phyloP scores from a whole-genome alignment of 164 flowering plant species.

The Hamamelis virginiana region DNA sequence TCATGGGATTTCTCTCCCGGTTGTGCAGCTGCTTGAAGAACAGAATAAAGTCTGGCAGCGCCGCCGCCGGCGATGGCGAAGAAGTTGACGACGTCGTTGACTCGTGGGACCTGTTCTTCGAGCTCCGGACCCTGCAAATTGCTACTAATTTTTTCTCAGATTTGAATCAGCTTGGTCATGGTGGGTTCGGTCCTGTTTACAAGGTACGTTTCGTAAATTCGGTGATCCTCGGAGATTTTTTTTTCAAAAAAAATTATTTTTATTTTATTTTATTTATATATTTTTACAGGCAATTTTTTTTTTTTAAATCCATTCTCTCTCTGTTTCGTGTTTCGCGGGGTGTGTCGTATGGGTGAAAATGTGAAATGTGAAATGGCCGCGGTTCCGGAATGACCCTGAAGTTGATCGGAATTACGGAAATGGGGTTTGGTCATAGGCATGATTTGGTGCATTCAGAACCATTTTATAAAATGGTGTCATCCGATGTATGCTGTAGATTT shows the following conservation, averaged over 20 bases:
- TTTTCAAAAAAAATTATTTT: no score
- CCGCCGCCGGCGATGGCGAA: slow-evolving; percentile 4
- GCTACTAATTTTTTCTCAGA: slow-evolving; percentile 85
- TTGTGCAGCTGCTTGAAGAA: slow-evolving; percentile 28
- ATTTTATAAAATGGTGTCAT: no score
- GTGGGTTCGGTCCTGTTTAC: slow-evolving; percentile 89
- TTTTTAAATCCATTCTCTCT: neutral
- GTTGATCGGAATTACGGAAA: no score
- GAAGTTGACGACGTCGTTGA: slow-evolving; percentile 25
- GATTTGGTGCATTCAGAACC: no score
- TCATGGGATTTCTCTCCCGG: slow-evolving; percentile 26
- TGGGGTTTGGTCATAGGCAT: no score
- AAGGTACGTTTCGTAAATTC: slow-evolving; percentile 40
- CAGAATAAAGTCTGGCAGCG: slow-evolving; percentile 4
- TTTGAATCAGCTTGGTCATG: slow-evolving; percentile 66
- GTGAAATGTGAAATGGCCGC: no score
- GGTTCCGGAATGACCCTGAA: no score
- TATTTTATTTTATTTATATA: neutral
- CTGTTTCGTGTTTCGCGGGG: no score
- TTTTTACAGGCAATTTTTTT: no score
- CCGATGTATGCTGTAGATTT: no score
- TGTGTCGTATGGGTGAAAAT: no score
- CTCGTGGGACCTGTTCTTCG: slow-evolving; percentile 46
- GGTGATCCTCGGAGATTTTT: neutral
- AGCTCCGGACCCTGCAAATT: slow-evolving; percentile 46